Conservation (phyloP, 2,329 filamentous ascomycete genomes). For the Colletotrichum zoysiae region DNA sequence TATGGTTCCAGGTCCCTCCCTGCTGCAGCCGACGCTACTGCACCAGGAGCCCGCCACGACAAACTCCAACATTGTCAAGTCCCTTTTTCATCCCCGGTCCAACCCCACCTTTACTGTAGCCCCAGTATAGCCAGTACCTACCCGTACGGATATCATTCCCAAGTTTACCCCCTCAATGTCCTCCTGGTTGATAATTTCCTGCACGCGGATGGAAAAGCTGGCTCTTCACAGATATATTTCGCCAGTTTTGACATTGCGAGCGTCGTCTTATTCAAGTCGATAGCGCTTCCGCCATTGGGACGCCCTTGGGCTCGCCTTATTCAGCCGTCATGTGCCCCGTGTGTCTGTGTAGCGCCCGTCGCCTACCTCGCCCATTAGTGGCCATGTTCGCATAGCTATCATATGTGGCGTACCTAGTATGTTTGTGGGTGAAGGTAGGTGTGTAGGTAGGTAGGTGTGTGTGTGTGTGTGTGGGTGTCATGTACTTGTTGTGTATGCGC, state of each 20-base stretch:
- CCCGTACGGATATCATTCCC: constrained; percentile 6
- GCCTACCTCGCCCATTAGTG: constrained; percentile 24
- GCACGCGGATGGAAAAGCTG: background rate
- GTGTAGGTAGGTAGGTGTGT: background rate
- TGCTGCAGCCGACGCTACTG: constrained; percentile 39
- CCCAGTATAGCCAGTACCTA: background rate
- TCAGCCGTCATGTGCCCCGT: background rate
- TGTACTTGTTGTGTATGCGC: background rate
- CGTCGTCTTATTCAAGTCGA: constrained; percentile 3
- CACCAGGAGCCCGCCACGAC: constrained; percentile 31
- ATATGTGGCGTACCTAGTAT: background rate
- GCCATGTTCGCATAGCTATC: constrained; percentile 11
- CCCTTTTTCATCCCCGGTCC: constrained; percentile 19
- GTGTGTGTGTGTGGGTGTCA: constrained; percentile 1
- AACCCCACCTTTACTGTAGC: constrained; percentile 16
- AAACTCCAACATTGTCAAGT: constrained; percentile 25
- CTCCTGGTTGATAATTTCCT: background rate
- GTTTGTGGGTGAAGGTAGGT: background rate
- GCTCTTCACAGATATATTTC: background rate
- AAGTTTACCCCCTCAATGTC: background rate
- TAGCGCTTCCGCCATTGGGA: constrained; percentile 18
- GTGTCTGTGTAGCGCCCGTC: constrained; percentile 15
- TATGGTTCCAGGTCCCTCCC: constrained; percentile 34
- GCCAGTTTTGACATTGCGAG: background rate
- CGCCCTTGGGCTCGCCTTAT: background rate